A percentile compares a stretch with the other conserved stretches of the same genome.
phyloP scores from a whole-genome alignment of 495 filamentous ascomycete species.

The Lepraria neglecta region DNA sequence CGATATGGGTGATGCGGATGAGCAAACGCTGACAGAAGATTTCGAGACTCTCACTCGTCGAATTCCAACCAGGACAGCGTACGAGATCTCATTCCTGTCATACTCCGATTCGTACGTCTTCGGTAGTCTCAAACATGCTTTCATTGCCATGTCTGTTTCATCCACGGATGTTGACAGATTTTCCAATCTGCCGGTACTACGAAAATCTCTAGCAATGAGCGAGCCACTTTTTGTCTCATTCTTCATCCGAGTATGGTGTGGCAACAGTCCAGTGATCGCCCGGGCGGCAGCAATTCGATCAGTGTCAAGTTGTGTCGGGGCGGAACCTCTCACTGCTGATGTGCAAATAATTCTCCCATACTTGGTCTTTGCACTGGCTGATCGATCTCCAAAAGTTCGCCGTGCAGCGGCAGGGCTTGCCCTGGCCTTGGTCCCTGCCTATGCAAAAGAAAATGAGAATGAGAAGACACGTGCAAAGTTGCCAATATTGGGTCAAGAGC shows the following conservation, averaged over 20 bases:
- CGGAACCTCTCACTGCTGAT: constrained; percentile 49
- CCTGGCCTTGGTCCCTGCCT: constrained; percentile 36
- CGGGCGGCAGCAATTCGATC: constrained; percentile 60
- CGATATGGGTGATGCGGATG: constrained; percentile 44
- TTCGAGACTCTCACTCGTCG: constrained; percentile 38
- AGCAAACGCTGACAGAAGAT: constrained; percentile 28
- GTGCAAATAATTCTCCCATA: constrained; percentile 76
- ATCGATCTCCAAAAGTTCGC: constrained; percentile 66
- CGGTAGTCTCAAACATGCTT: constrained; percentile 50
- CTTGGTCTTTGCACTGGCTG: constrained; percentile 62
- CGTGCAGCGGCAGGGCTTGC: constrained; percentile 64
- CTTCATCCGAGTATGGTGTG: constrained; percentile 67
- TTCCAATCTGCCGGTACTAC: constrained; percentile 51
- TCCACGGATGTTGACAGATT: constrained; percentile 49
- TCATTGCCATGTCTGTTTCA: constrained; percentile 52
- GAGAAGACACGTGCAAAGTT: constrained; percentile 33
- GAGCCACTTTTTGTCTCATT: constrained; percentile 69
- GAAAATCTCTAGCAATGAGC: constrained; percentile 47
- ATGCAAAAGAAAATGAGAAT: constrained; percentile 33
- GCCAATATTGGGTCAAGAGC: constrained; percentile 46
- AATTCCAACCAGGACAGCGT: constrained; percentile 36
- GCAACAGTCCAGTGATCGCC: constrained; percentile 58
- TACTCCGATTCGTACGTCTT: constrained; percentile 27
- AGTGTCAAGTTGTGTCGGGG: constrained; percentile 48
- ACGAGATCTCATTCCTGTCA: constrained; percentile 31